Evolutionary conservation across 2,329 filamentous ascomycete species (phyloP), one percentile per base, ranked within the genome.

Genomic region (Monilinia vaccinii-corymbosi): DNA sequence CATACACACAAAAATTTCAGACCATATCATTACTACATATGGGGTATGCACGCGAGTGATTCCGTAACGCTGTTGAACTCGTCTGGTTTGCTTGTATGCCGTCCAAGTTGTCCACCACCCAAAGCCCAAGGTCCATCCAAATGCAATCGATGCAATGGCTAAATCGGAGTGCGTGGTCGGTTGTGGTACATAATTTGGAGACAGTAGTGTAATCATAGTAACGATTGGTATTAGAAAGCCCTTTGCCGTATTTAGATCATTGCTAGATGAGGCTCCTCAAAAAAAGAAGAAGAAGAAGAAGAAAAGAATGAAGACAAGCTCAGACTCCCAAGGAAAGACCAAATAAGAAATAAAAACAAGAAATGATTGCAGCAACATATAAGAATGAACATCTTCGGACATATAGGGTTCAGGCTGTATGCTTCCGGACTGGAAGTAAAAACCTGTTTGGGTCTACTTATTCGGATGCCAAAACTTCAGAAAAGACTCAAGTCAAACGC

Each of bases 1-100:
- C 0, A 75, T 28, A 55, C 75, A 77, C 13, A 74, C 74, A 1
- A 70, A 4, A 5, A 77, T 73, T 57, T 79, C 76, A 18, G 73
- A 69, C 77, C 78, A 79, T 34, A 58, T 52, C 56, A 58, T 58
- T 7, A 58, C 31, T 7, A 58, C 48, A 14, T 58, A 78, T 5
- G 69, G 64, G 23, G 70, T 74, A 42, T 73, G 65, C 13, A 69
- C 68, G 32, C 56, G 62, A n/a, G 64, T 62, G 31, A 56, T 47
- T 18, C 69, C 66, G 60, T 71, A 72, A 48, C 72, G 68, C 38
- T 65, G 68, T 60, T 67, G 70, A 53, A 72, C 70, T 28, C 64
- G 60, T 45, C 66, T 64, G 3, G 74, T 75, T 62, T 77, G 75
- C 57, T 69, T 69, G 28, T 67, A 66, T 9, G 69, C 73, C 45